Evolutionary conservation across 345 rosid species (phyloP).

Genomic region (Eucalyptus pauciflora): DNA sequence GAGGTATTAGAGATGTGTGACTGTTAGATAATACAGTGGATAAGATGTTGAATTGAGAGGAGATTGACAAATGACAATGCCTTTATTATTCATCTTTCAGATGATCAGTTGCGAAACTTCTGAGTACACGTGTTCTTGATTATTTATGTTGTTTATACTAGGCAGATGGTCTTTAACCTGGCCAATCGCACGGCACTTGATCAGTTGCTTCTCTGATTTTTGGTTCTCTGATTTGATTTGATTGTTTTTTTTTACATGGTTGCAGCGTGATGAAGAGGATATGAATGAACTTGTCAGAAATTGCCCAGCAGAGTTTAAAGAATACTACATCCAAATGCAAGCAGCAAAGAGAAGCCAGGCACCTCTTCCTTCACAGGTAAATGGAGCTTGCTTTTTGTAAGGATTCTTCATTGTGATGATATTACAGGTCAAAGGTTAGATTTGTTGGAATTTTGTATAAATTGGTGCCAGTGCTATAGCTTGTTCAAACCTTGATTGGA

Average conservation of each 20-base stretch:
- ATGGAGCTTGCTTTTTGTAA: not conserved
- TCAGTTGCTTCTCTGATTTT: not conserved
- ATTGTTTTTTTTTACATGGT: not conserved
- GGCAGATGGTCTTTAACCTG: not conserved
- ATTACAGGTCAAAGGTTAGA: not conserved
- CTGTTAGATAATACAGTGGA: not conserved
- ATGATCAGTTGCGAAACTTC: not conserved
- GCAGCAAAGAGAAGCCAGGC: constrained; percentile 91
- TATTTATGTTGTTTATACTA: not conserved
- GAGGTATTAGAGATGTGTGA: not conserved
- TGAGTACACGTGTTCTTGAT: not conserved
- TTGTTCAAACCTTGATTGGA: not conserved
- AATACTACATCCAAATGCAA: constrained; percentile 91
- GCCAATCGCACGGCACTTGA: not conserved
- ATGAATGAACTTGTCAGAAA: constrained; percentile 65
- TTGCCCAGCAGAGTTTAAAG: constrained; percentile 72
- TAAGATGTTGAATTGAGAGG: not conserved
- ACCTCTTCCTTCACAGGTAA: constrained; percentile 84
- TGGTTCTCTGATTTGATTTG: not conserved
- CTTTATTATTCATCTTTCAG: not conserved
- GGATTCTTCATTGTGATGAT: not conserved
- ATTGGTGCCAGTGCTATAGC: not conserved
- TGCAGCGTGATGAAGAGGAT: constrained; percentile 89
- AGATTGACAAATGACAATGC: not conserved
- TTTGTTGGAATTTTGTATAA: not conserved